Base-by-base conservation (phyloP, 371 early-diverging fungal species). In the Synchytrium microbalum region DNA sequence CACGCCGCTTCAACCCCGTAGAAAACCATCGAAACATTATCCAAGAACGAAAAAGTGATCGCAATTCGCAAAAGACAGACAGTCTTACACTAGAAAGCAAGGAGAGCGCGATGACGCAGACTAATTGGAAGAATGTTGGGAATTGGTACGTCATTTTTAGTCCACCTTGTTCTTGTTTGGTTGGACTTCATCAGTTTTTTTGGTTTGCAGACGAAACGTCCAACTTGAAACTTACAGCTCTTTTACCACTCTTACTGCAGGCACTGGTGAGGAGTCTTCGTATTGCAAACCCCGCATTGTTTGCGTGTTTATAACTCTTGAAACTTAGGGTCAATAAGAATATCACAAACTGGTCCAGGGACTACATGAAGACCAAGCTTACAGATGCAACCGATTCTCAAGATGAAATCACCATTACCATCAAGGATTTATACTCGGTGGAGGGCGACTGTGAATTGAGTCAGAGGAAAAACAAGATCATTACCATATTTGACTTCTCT, bases 401-500 rank as follows among this genome's bases (percentile, higher is more conserved):
- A 26, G 85, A 64, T 14, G 67, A 58, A 13, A 78, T 79, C 38
- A 87, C 83, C 0, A 67, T 77, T 27, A 73, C 63, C 1, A 86
- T 88, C 27, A 70, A 74, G 31, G 83, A 86, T 46, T 72, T 74
- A 19, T 77, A 79, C 19, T 75, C 92, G 23, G 73, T 78, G 58
- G 76, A 80, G 2, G 84, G 90, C 32, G 78, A 71, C 1, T 94
- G 94, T 23, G 96, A 92, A 61, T 75, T 95, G 56, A 92, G 91
- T 78, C 90, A 91, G 77, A 84, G 96, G 66, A 95, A 95, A 75
- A 93, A 93, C 23, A 90, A 90, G 72, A 75, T 95, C 54, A 84
- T 93, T 54, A 86, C 91, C 25, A 86, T 95, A 67, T 93, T 81
- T 70, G 96, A 94, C 65, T 71, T 95, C 13, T n/a, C n/a, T n/a